Base-by-base conservation (phyloP, 139 green algal genomes). In the Coelastrella sp. region DNA sequence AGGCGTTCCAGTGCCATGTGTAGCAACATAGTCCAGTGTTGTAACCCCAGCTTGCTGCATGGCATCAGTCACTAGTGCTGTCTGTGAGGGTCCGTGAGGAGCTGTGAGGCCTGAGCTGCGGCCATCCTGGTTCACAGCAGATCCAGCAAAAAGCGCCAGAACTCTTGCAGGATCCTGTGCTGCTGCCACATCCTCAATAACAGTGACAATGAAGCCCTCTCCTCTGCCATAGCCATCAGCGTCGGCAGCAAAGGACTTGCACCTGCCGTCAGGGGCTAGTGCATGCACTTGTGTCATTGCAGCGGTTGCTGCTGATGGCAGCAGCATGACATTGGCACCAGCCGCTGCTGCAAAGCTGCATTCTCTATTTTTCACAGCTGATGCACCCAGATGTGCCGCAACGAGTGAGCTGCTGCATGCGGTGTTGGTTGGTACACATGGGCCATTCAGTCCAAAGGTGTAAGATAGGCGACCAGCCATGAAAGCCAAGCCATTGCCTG, bases 41-140 rank as follows among this genome's bases (percentile, higher is more conserved):
- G 17, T 25, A 7, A 85, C 30, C 15, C 83, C 87, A n/a, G 85
- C 87, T 40, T 79, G 32, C 7, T n/a, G 35, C 73, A 96, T 71
- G 0, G 91, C 91, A 23, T 84, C 37, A 4, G 62, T 50, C 30
- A 96, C 79, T 9, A 97, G 88, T 0, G 88, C 91, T 59, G 94
- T 83, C 84, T 98, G 95, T 38, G 84, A 91, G 30, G 94, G 94
- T 0, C 95, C 95, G 71, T 98, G 92, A 0, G 95, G 95, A 3
- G 95, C 95, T 27, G 95, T 98, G 21, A 98, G 89, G 40, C 93
- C 91, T 59, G 90, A 95, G 80, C 92, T 96, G 66, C 95, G 89
- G 9, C 96, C 96, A 82, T 98, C 96, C 88, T 98, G 94, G 87
- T 98, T 98, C 27, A 98, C 94, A 0, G 95, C 88, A 27, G 86